Conservation (phyloP, 192 early-diverging fungal species). For the Coemansia sp. region DNA sequence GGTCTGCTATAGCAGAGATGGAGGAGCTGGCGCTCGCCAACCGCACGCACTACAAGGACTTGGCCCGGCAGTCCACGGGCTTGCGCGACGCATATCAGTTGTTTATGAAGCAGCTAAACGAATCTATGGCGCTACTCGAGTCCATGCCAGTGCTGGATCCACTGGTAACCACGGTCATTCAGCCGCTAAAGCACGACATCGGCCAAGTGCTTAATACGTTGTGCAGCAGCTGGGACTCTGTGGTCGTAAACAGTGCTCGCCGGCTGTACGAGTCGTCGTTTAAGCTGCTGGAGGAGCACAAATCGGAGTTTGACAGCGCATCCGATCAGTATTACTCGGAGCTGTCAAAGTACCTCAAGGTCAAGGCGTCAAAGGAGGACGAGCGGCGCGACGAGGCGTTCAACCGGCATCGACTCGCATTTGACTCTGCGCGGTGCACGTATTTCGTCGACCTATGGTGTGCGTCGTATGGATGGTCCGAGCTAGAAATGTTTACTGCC, state of each 20-base stretch:
- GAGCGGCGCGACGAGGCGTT: slow-evolving; percentile 32
- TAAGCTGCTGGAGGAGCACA: slow-evolving; percentile 35
- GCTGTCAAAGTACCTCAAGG: slow-evolving; percentile 34
- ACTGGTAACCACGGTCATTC: slow-evolving; percentile 19
- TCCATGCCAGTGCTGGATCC: slow-evolving; percentile 28
- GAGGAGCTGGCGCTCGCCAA: slow-evolving; percentile 28
- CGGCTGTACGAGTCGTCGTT: slow-evolving; percentile 39
- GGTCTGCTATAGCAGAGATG: slow-evolving; percentile 25
- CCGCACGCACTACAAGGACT: slow-evolving; percentile 38
- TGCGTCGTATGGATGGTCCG: slow-evolving; percentile 35
- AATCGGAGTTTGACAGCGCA: slow-evolving; percentile 27
- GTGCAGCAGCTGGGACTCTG: slow-evolving; percentile 44
- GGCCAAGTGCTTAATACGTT: slow-evolving; percentile 33
- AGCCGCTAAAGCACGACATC: slow-evolving; percentile 33
- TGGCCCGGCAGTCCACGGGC: slow-evolving; percentile 18
- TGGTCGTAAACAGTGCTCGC: slow-evolving; percentile 23
- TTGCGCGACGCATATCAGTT: slow-evolving; percentile 34
- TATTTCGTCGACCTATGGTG: slow-evolving; percentile 49
- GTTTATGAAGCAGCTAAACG: slow-evolving; percentile 38
- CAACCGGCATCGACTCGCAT: slow-evolving; percentile 13
- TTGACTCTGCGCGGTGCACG: slow-evolving; percentile 39
- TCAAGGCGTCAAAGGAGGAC: slow-evolving; percentile 25
- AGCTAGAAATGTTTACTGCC: slow-evolving; percentile 44
- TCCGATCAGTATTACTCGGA: slow-evolving; percentile 37
- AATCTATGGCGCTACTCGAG: slow-evolving; percentile 2